Evolutionary conservation across 352 stramenopile genomes (phyloP), one percentile per base, ranked within the genome.

Genomic region (Pythium chondricola): DNA sequence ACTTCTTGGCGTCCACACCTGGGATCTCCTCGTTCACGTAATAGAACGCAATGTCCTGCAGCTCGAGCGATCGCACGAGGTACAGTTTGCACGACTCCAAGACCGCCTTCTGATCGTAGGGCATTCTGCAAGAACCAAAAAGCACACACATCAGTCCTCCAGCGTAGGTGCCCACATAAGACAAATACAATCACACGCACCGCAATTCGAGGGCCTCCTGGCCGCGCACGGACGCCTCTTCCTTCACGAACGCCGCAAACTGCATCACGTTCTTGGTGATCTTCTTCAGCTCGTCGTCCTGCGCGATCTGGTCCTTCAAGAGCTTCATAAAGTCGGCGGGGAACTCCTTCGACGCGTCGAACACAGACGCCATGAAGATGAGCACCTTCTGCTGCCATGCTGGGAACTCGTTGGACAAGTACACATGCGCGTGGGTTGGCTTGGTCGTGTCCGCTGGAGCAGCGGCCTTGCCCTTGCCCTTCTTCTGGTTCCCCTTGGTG

Each of bases 201-300:
- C 85, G 83, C 35, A 96, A 74, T 56, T 98, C 94, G 47, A 98
- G 74, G 29, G 91, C 93, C 48, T 97, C 87, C 38, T 81, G 66
- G 45, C 95, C 95, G 51, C 96, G 86, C 50, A 98, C 75, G 43
- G 88, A 69, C 21, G 85, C 88, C 61, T 98, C 93, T 21, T 77
- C 79, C 72, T 97, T 98, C 56, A 97, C 83, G 39, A 98, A 98
- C 21, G 89, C 87, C 52, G 85, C 94, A 56, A 98, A 98, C 63
- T 98, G 95, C 95, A 98, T 98, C 24, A 95, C 80, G 54, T 96
- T 90, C 79, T 98, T 98, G 13, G 79, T 94, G 13, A 93, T 61
- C 64, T 84, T 89, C 74, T 93, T 94, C 40, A 95, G 52, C 27
- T 86, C 79, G 44, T 89, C 77, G 56, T 92, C 66, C 40, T 77